Base-by-base conservation (phyloP, 2,329 filamentous ascomycete species). In the Hypoxylon sp. region DNA sequence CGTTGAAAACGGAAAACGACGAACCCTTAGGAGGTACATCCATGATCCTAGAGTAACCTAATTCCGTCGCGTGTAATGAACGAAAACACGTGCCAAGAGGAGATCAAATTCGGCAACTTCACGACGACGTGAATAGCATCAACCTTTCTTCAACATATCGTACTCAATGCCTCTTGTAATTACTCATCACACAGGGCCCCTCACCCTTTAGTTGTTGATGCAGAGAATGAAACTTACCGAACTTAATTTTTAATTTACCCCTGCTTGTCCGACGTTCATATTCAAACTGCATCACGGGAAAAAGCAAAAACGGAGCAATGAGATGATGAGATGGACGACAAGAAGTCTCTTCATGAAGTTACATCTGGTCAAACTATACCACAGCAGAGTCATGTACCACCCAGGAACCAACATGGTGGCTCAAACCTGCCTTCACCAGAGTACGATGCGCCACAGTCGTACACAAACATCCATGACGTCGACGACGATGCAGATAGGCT, bases 371-470 rank as follows among this genome's bases (percentile, higher is more conserved):
- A 51, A 11, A 20, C 42, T 12, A 7, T 23, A 12, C 35, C 46
- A 46, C 50, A 30, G 16, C 49, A 46, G 30, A 16, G 11, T n/a
- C 16, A 32, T 12, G 11, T 5, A 19, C 23, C 9, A 7, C 29
- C 26, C 5, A 36, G 27, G 15, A 13, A 7, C 4, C 40, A 25
- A 11, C 40, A 41, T 13, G 17, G 27, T 30, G 23, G 15, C n/a
- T 41, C 53, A 13, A 27, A 42, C n/a, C 19, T 41, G 54, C 59
- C 5, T 42, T 57, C 31, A 42, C 23, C 25, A 19, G 40, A 58
- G 12, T 69, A 71, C 52, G 51, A 68, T 21, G 52, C 60, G 6
- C 67, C 68, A 2, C 54, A 51, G 29, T 54, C 43, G 19, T 63
- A 63, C 43, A 40, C 5, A 12, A 62, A 63, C 46, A 46, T 63